Evolutionary conservation across 164 flowering plant species (phyloP).

Genomic region (Amborella trichopoda): DNA sequence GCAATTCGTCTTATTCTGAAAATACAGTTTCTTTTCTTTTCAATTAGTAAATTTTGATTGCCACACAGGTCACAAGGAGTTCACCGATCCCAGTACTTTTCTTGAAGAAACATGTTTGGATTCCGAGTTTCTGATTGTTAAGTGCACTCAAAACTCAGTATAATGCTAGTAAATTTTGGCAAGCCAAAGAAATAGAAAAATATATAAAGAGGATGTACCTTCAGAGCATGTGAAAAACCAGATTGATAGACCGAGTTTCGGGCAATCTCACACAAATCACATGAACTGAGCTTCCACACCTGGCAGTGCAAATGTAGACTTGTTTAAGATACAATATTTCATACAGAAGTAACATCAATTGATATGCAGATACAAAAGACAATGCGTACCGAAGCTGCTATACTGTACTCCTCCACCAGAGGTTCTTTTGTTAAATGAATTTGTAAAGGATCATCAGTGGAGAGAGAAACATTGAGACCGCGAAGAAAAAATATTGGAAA

Average conservation of each 20-base stretch:
- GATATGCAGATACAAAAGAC: too few relatives aligned
- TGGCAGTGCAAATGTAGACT: conserved; percentile 14
- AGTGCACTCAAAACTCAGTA: not conserved
- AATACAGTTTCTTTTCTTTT: too few relatives aligned
- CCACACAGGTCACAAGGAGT: too few relatives aligned
- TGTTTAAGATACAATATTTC: too few relatives aligned
- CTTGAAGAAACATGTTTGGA: not conserved
- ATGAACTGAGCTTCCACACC: conserved; percentile 95
- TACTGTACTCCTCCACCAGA: conserved; percentile 94
- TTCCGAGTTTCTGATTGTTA: not conserved
- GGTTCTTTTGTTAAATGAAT: conserved; percentile 97
- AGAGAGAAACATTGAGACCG: conserved; percentile 95
- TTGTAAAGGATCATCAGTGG: conserved; percentile 96
- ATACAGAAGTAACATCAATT: too few relatives aligned
- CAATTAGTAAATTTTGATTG: too few relatives aligned
- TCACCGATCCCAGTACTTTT: too few relatives aligned
- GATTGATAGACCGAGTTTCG: conserved; percentile 92
- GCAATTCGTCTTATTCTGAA: too few relatives aligned
- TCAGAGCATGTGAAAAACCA: conserved; percentile 89
- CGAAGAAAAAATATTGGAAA: conserved; percentile 75
- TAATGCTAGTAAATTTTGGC: not conserved
- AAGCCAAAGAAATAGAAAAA: not conserved
- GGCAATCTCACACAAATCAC: conserved; percentile 95
- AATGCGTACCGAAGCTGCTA: conserved; percentile 86
- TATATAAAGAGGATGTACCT: conserved; percentile 29